A percentile compares a stretch with the other conserved stretches of the same genome.
phyloP scores from a whole-genome alignment of 306 rosid genomes.

The Prunus persica region Prunus_persica_NCBIv2 NC_034009.1:922501-923000 shows the following conservation, averaged over 20 bases:
- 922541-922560: slow-evolving; percentile 31
- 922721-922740: background rate
- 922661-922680: slow-evolving; percentile 8
- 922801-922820: no score
- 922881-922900: no score
- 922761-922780: no score
- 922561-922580: slow-evolving; percentile 40
- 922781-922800: no score
- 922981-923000: no score
- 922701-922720: slow-evolving; percentile 2
- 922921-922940: no score
- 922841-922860: no score
- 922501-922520: slow-evolving; percentile 18
- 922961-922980: no score
- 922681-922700: background rate
- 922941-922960: no score
- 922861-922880: no score
- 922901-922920: no score
- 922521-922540: slow-evolving; percentile 42
- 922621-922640: slow-evolving; percentile 4
- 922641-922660: slow-evolving; percentile 16
- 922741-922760: background rate
- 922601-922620: slow-evolving; percentile 21
- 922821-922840: accelerated
- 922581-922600: slow-evolving; percentile 34